Conservation (phyloP, 2,329 filamentous ascomycete genomes). For the Diaporthe vexans region DNA sequence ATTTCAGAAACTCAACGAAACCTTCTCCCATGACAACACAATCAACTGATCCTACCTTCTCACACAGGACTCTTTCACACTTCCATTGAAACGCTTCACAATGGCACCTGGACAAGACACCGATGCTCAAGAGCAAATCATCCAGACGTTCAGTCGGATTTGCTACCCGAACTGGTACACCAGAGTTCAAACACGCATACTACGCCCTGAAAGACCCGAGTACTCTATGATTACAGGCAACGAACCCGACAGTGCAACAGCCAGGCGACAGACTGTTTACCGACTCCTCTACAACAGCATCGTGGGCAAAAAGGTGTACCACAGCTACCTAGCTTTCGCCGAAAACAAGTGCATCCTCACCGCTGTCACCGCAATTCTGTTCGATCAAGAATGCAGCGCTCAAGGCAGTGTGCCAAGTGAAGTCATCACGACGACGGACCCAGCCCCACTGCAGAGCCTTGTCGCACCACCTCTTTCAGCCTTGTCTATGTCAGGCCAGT, state of each 20-base stretch:
- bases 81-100: neutral
- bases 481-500: neutral
- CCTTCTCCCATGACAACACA: accelerated
- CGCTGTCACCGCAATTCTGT: neutral
- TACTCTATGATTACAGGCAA: neutral
- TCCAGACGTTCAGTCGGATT: neutral
- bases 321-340: neutral
- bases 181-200: neutral
- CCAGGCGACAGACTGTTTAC: neutral
- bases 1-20: neutral
- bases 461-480: neutral
- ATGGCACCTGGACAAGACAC: neutral
- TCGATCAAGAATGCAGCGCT: neutral
- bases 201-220: constrained; percentile 12
- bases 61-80: neutral
- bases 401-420: neutral
- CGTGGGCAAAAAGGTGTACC: neutral
- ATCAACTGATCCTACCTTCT: too few relatives aligned
- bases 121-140: neutral
- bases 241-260: neutral
- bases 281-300: constrained; percentile 1
- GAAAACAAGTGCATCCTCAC: constrained; percentile 3
- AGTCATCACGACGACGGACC: too few relatives aligned
- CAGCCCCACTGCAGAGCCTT: neutral
- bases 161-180: neutral